Percentiles rank a stretch among this genome's conserved stretches.
phyloP scores from a whole-genome alignment of 768 basidiomycete genomes.

The Rickenella mellea region DNA sequence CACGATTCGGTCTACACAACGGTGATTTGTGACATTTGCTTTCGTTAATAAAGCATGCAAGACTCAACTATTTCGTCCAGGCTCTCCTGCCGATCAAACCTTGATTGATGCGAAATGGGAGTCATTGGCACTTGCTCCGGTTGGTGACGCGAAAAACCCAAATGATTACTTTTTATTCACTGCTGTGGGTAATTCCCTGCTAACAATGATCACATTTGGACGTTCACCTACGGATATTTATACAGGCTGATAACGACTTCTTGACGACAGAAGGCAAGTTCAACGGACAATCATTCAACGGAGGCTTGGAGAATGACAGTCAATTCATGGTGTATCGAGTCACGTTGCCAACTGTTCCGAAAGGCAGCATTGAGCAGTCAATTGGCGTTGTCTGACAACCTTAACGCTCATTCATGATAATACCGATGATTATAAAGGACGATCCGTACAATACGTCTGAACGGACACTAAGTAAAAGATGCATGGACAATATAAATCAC shows the following conservation, averaged over 20 bases:
- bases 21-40: slow-evolving; percentile 20
- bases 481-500: no score
- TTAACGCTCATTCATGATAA: no score
- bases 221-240: background rate
- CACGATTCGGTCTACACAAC: slow-evolving; percentile 55
- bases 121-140: slow-evolving; percentile 48
- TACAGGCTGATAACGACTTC: slow-evolving; percentile 55
- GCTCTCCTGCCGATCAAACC: slow-evolving; percentile 36
- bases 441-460: no score
- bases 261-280: slow-evolving; percentile 45
- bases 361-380: background rate
- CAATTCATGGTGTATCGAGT: slow-evolving; percentile 56
- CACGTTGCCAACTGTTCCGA: slow-evolving; percentile 30
- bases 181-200: slow-evolving; percentile 30
- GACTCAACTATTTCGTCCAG: slow-evolving; percentile 16
- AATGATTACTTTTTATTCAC: slow-evolving; percentile 65
- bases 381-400: no score
- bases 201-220: background rate
- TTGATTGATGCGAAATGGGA: slow-evolving; percentile 66
- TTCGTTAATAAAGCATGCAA: no score
- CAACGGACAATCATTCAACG: slow-evolving; percentile 40
- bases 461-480: no score
- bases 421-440: no score
- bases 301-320: slow-evolving; percentile 47
- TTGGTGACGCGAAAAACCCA: slow-evolving; percentile 38